These are phyloP conservation scores for Suillus luteus DNA, from an alignment of 768 basidiomycete genomes.

Conservation along the genomic window DNA sequence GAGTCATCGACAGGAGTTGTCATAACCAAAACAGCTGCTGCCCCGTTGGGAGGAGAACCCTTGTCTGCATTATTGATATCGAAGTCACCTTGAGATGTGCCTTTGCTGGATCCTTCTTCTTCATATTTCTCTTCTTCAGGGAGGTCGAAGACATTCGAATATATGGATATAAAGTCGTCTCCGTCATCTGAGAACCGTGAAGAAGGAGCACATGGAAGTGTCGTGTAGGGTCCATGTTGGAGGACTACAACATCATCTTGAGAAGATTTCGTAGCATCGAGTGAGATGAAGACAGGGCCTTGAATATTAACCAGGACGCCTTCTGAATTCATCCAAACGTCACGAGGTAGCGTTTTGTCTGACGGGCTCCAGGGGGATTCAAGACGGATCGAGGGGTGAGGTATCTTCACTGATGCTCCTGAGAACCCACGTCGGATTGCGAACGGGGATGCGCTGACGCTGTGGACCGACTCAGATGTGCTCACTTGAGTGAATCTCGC, in stretches of 20 bases:
- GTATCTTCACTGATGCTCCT: conserved; percentile 13
- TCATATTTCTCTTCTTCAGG: conserved; percentile 1
- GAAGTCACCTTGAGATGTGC: background rate
- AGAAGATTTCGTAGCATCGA: background rate
- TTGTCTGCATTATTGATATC: background rate
- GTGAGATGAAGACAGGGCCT: conserved; percentile 16
- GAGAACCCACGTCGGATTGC: conserved; percentile 15
- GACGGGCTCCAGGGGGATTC: conserved; percentile 34
- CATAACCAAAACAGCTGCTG: background rate
- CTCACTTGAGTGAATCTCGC: background rate
- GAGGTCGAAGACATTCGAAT: conserved; percentile 8
- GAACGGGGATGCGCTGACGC: background rate
- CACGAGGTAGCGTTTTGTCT: conserved; percentile 10
- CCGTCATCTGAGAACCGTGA: conserved; percentile 5
- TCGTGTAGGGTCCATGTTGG: background rate
- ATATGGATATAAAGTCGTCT: conserved; percentile 1
- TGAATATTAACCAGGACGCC: conserved; percentile 21
- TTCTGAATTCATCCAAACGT: conserved; percentile 29
- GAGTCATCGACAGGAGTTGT: background rate
- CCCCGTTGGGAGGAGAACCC: background rate
- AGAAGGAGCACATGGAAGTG: background rate
- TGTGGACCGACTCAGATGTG: conserved; percentile 1
- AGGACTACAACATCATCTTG: background rate
- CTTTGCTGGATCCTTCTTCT: conserved; percentile 1
- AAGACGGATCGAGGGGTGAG: conserved; percentile 17